phyloP scores from a whole-genome alignment of 129 eudicot species.

The Flaveria bidentis region DNA sequence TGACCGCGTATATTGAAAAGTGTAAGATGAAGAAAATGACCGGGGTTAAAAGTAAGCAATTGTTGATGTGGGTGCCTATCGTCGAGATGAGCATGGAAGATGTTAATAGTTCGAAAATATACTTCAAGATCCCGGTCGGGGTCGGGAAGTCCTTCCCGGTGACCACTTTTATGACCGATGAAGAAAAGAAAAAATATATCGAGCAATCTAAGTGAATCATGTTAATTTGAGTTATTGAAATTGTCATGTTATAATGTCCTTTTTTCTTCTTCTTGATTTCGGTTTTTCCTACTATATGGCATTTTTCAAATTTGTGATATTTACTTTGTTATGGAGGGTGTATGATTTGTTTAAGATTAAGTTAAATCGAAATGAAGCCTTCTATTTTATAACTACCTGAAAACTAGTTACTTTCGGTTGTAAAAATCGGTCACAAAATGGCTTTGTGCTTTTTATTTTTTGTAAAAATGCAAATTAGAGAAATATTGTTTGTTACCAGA shows the following conservation, averaged over 20 bases:
- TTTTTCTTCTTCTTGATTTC: neutral
- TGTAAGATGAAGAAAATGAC: slow-evolving; percentile 83
- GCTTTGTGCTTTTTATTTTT: no score
- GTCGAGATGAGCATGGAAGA: slow-evolving; percentile 71
- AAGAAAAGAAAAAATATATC: slow-evolving; percentile 50
- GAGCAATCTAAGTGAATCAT: slow-evolving; percentile 31
- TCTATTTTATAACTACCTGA: neutral
- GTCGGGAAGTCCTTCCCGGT: slow-evolving; percentile 73
- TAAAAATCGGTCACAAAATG: no score
- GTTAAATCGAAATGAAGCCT: neutral
- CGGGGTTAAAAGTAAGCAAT: slow-evolving; percentile 81
- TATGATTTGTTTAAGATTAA: neutral
- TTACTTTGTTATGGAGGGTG: neutral
- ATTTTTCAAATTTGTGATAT: neutral
- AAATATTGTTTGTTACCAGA: no score
- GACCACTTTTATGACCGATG: slow-evolving; percentile 75
- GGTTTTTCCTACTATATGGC: neutral
- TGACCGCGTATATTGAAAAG: slow-evolving; percentile 74
- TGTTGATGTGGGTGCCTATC: slow-evolving; percentile 77
- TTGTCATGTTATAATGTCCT: neutral
- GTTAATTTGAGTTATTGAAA: slow-evolving; percentile 1
- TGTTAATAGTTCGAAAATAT: slow-evolving; percentile 40
- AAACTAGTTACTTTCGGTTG: no score
- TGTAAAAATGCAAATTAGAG: no score
- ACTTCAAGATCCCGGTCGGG: slow-evolving; percentile 65